Percentiles rank a stretch among this genome's conserved stretches.
Evolutionary conservation across 192 early-diverging fungal genomes (phyloP).

Genomic region (Podila minutissima): DNA sequence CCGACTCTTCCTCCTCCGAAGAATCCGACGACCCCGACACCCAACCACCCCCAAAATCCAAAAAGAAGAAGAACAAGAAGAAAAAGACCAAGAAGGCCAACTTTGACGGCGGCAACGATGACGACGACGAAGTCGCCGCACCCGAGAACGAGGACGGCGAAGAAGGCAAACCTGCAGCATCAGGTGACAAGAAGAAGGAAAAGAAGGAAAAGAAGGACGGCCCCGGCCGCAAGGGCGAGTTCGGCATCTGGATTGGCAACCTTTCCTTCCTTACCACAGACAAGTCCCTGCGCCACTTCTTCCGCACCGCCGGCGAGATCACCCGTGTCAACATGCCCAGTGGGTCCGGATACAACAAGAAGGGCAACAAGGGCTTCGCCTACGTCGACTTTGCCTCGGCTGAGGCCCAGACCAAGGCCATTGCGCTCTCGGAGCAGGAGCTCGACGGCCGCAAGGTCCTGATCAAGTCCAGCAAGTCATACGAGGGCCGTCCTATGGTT

Average conservation of each 20-base stretch:
- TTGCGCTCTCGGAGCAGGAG: slow-evolving; percentile 69
- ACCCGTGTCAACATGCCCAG: slow-evolving; percentile 60
- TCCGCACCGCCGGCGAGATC: slow-evolving; percentile 58
- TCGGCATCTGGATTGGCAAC: slow-evolving; percentile 79
- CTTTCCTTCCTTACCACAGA: slow-evolving; percentile 67
- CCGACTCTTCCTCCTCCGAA: slow-evolving; percentile 46
- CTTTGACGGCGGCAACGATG: slow-evolving; percentile 23
- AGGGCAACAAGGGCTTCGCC: slow-evolving; percentile 69
- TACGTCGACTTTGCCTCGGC: slow-evolving; percentile 73
- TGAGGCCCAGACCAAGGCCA: slow-evolving; percentile 61
- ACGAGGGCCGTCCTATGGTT: slow-evolving; percentile 61
- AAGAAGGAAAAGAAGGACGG: slow-evolving; percentile 54
- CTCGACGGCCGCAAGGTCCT: slow-evolving; percentile 69
- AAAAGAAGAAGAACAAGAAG: slow-evolving; percentile 53
- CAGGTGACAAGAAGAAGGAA: slow-evolving; percentile 48
- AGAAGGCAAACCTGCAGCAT: slow-evolving; percentile 4
- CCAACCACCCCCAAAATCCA: slow-evolving; percentile 53
- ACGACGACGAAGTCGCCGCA: slow-evolving; percentile 24
- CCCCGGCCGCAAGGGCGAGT: slow-evolving; percentile 57
- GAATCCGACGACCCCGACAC: slow-evolving; percentile 45
- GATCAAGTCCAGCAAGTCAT: slow-evolving; percentile 75
- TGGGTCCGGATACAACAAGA: slow-evolving; percentile 52
- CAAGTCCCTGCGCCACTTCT: slow-evolving; percentile 65
- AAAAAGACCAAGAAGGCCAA: slow-evolving; percentile 56
- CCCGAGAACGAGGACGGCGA: slow-evolving; percentile 31